Conservation (phyloP, 257 asterid genomes). For the Linderniella brevidens region DNA sequence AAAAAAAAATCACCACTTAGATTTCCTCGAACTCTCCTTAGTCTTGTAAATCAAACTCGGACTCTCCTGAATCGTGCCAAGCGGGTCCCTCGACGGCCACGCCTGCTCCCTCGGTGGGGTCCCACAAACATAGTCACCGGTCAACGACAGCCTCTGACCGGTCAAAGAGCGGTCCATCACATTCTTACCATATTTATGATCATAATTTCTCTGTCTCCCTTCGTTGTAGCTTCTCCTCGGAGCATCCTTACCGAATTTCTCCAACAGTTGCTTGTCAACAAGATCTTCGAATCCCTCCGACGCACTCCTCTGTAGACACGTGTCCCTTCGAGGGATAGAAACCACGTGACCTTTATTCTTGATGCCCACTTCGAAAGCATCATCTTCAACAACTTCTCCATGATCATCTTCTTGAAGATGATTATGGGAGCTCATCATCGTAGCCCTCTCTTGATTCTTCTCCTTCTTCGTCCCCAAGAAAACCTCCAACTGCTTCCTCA, state of each 20-base stretch:
- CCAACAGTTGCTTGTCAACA: slow-evolving; percentile 19
- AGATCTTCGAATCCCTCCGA: slow-evolving; percentile 54
- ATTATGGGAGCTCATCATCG: slow-evolving; percentile 13
- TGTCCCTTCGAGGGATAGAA: slow-evolving; percentile 24
- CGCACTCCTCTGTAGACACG: slow-evolving; percentile 39
- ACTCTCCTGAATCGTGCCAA: slow-evolving; percentile 18
- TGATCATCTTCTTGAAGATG: too few species aligned
- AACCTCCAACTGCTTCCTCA: slow-evolving; percentile 60
- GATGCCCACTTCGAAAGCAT: slow-evolving; percentile 18
- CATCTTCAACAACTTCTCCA: slow-evolving; percentile 27
- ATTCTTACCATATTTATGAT: too few species aligned
- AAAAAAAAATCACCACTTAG: slow-evolving; percentile 31
- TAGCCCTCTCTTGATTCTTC: slow-evolving; percentile 21
- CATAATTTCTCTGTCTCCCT: slow-evolving; percentile 31
- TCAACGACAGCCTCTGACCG: slow-evolving; percentile 24
- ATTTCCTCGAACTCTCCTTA: slow-evolving; percentile 33
- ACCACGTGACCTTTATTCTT: too few species aligned
- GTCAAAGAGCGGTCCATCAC: too few species aligned
- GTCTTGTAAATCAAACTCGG: slow-evolving; percentile 28
- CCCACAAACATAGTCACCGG: slow-evolving; percentile 22
- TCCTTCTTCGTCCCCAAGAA: slow-evolving; percentile 44
- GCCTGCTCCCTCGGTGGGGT: slow-evolving; percentile 34
- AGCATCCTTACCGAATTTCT: slow-evolving; percentile 32
- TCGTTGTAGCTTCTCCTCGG: slow-evolving; percentile 35
- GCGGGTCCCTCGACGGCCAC: slow-evolving; percentile 30